These are phyloP conservation scores for Trichoderma koningiopsis DNA, from an alignment of 2,329 filamentous ascomycete species.

Conservation along the genomic window DNA sequence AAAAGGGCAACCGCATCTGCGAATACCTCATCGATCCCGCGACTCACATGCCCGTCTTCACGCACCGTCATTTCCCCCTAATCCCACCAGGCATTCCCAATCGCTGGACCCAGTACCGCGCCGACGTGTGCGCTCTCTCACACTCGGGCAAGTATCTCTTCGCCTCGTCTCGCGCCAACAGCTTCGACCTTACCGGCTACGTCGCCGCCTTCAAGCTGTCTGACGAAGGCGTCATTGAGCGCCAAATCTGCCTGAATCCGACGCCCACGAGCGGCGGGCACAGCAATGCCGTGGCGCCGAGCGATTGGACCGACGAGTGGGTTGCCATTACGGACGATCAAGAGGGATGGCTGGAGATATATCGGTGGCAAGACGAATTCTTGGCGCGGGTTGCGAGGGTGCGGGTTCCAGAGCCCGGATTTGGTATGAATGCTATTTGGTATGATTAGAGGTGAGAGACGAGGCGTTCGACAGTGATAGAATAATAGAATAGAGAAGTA, in stretches of 20 bases:
- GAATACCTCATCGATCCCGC: conserved; percentile 77
- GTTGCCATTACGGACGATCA: conserved; percentile 88
- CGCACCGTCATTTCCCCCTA: conserved; percentile 73
- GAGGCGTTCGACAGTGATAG: not conserved
- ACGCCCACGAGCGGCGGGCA: conserved; percentile 87
- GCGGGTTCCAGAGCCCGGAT: conserved; percentile 82
- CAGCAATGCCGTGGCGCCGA: conserved; percentile 83
- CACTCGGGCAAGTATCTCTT: conserved; percentile 75
- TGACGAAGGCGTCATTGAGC: conserved; percentile 69
- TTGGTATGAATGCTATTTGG: conserved; percentile 97
- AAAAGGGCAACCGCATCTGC: conserved; percentile 81
- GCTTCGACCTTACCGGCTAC: conserved; percentile 75
- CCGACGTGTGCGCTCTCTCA: conserved; percentile 78
- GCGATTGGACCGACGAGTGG: conserved; percentile 85
- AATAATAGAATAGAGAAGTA: not conserved
- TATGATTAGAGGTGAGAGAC: conserved; percentile 57
- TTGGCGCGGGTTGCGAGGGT: conserved; percentile 74
- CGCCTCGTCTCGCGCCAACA: conserved; percentile 79
- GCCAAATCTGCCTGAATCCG: conserved; percentile 78
- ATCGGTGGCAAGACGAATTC: conserved; percentile 82
- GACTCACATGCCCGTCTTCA: conserved; percentile 77
- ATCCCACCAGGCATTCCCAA: conserved; percentile 71
- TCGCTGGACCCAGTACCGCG: conserved; percentile 69
- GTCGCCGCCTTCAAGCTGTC: conserved; percentile 76
- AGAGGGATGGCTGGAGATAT: conserved; percentile 84